Evolutionary conservation across 78 protist species (phyloP).

Genomic region (slime mould (Dictyostelium discoideum)): dicty_2.7 NC_007088.5:6876001-6876500

Average conservation of each 20-base stretch:
- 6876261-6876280: conserved; percentile 59
- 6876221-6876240: conserved; percentile 48
- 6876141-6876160: conserved; percentile 31
- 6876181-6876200: conserved; percentile 61
- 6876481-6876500: conserved; percentile 54
- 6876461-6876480: conserved; percentile 70
- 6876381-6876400: background rate
- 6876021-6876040: conserved; percentile 73
- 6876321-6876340: conserved; percentile 68
- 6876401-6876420: conserved; percentile 24
- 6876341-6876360: conserved; percentile 42
- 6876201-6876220: conserved; percentile 66
- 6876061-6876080: conserved; percentile 22
- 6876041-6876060: conserved; percentile 65
- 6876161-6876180: conserved; percentile 46
- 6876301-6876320: conserved; percentile 52
- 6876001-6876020: conserved; percentile 77
- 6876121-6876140: conserved; percentile 35
- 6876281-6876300: conserved; percentile 60
- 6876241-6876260: conserved; percentile 45
- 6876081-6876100: background rate
- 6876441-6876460: conserved; percentile 67
- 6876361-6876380: background rate
- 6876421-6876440: conserved; percentile 41
- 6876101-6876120: conserved; percentile 17